phyloP scores from a whole-genome alignment of 768 basidiomycete species.

The Suillus bovinus region DNA sequence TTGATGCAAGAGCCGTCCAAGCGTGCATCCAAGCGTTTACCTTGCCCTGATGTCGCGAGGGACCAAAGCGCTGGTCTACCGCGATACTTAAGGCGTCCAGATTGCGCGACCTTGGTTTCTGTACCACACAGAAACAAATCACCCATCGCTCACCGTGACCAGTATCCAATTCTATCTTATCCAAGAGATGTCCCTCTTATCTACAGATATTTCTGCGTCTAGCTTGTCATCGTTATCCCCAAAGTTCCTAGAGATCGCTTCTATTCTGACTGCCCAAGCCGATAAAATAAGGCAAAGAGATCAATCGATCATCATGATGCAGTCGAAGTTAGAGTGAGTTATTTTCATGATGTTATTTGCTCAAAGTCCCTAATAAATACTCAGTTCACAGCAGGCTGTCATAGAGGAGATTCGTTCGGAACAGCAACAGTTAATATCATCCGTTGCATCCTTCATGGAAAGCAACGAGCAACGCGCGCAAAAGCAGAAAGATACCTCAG shows the following conservation, averaged over 20 bases:
- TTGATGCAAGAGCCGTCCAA: not conserved
- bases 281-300: not conserved
- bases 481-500: not conserved
- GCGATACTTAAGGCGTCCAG: not conserved
- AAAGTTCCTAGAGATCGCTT: not conserved
- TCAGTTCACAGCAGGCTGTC: not conserved
- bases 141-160: too few species aligned
- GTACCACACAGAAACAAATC: not conserved
- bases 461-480: not conserved
- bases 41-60: not conserved
- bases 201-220: not conserved
- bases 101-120: not conserved
- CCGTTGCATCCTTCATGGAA: not conserved
- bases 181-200: not conserved
- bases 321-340: constrained; percentile 4
- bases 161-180: not conserved
- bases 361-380: not conserved
- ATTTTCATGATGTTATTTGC: not conserved
- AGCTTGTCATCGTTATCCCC: not conserved
- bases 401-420: not conserved
- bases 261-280: not conserved
- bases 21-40: not conserved
- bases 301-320: not conserved
- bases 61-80: not conserved
- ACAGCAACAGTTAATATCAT: not conserved